Conservation (phyloP, 78 protist species). For the Planoprotostelium fungivorum region DNA sequence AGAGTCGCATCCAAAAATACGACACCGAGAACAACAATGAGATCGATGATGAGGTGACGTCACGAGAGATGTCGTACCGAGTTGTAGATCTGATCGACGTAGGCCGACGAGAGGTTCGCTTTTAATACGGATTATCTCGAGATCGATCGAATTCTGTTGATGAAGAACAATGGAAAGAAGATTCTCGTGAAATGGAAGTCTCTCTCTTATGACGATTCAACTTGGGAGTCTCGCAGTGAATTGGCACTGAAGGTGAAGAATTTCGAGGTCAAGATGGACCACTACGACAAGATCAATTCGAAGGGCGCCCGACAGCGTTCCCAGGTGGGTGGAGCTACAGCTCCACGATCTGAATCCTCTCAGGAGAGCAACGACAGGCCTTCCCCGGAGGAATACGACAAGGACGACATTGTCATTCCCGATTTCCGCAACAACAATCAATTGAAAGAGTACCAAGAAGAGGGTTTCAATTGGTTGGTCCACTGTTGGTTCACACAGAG, state of each 20-base stretch:
- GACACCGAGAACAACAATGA: background rate
- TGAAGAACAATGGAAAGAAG: background rate
- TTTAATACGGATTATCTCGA: slow-evolving; percentile 19
- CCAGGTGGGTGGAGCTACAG: slow-evolving; percentile 2
- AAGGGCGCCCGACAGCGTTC: background rate
- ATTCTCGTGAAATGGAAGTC: slow-evolving; percentile 73
- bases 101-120: slow-evolving; percentile 34
- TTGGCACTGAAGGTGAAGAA: background rate
- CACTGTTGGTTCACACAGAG: slow-evolving; percentile 73
- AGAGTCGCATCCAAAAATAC: slow-evolving; percentile 1
- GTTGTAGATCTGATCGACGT: slow-evolving; percentile 22
- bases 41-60: background rate
- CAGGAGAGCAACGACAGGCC: slow-evolving; percentile 12
- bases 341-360: background rate
- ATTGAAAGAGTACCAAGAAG: slow-evolving; percentile 80
- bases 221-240: slow-evolving; percentile 62
- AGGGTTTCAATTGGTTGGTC: slow-evolving; percentile 68
- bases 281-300: background rate
- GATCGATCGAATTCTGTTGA: slow-evolving; percentile 34
- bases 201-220: slow-evolving; percentile 56
- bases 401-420: slow-evolving; percentile 11
- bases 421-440: slow-evolving; percentile 22
- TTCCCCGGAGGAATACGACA: slow-evolving; percentile 8
- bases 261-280: background rate
- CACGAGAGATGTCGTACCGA: slow-evolving; percentile 3